Evolutionary conservation across 73 alveolate genomes (phyloP).

Genomic region (Symbiodinium pilosum): DNA sequence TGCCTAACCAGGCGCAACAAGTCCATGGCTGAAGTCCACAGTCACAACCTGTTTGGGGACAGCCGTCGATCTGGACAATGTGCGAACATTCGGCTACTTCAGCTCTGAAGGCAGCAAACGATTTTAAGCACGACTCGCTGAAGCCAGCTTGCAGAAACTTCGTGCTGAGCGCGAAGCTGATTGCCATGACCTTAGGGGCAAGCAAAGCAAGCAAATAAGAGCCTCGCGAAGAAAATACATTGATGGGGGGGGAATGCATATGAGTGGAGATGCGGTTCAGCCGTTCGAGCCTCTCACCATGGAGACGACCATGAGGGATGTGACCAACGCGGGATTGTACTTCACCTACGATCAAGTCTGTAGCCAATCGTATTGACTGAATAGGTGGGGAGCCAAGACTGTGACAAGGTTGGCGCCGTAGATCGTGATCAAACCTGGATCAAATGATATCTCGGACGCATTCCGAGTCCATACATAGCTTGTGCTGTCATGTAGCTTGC

Average conservation of each 20-base stretch:
- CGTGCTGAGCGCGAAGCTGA: slow-evolving; percentile 31
- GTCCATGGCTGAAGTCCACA: no score
- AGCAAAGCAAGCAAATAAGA: background rate
- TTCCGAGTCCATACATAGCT: no score
- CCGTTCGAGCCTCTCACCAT: slow-evolving; percentile 23
- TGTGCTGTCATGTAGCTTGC: background rate
- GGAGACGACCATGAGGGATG: slow-evolving; percentile 55
- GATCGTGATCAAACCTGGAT: slow-evolving; percentile 6
- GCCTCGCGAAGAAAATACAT: background rate
- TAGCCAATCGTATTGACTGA: background rate
- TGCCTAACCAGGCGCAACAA: background rate
- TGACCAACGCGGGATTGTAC: slow-evolving; percentile 43
- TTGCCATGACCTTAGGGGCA: slow-evolving; percentile 10
- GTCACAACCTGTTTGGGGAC: no score
- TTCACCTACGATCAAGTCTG: background rate
- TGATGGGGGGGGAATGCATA: no score
- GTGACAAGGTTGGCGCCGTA: background rate
- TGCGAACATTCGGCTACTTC: no score
- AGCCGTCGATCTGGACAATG: no score
- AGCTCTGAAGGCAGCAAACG: no score
- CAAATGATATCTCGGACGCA: no score
- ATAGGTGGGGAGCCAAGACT: background rate
- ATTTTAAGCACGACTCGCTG: background rate
- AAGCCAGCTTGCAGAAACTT: background rate
- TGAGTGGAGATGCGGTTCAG: no score